These are phyloP conservation scores for Combretum micranthum DNA, from an alignment of 345 rosid genomes.

Conservation along the genomic window DNA sequence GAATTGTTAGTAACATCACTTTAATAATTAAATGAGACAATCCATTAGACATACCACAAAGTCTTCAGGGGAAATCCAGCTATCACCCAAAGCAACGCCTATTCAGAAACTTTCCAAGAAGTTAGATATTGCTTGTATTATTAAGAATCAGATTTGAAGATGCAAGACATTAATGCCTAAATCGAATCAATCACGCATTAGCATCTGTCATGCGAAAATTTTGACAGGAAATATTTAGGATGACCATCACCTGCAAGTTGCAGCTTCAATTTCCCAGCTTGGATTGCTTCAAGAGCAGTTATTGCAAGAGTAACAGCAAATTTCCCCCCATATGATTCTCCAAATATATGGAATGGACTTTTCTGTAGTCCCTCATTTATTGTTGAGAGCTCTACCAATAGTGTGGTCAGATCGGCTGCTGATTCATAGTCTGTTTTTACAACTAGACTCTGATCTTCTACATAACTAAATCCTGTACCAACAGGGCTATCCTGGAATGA, in stretches of 20 bases:
- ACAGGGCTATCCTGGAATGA: slow-evolving; percentile 33
- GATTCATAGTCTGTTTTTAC: slow-evolving; percentile 37
- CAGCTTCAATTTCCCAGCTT: slow-evolving; percentile 32
- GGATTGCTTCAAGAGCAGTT: slow-evolving; percentile 26
- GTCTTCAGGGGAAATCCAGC: slow-evolving; percentile 46
- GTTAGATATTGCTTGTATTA: too few species aligned
- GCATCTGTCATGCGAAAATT: background rate
- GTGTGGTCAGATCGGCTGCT: slow-evolving; percentile 35
- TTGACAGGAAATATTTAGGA: too few species aligned
- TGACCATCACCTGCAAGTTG: slow-evolving; percentile 33
- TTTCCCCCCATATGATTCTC: slow-evolving; percentile 50
- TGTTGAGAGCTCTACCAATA: slow-evolving; percentile 29
- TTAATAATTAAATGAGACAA: background rate
- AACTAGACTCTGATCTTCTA: slow-evolving; percentile 22
- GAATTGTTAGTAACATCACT: background rate
- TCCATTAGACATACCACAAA: slow-evolving; percentile 21
- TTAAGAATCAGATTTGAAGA: background rate
- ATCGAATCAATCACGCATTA: background rate
- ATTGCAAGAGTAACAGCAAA: slow-evolving; percentile 37
- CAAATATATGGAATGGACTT: slow-evolving; percentile 32
- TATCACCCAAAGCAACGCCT: slow-evolving; percentile 46
- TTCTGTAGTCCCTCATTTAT: slow-evolving; percentile 22
- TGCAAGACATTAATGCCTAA: background rate
- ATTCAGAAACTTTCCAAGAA: background rate
- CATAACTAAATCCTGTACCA: slow-evolving; percentile 39